Evolutionary conservation across 2,329 filamentous ascomycete genomes (phyloP).

Genomic region (Paecilomyces fulvus): DNA sequence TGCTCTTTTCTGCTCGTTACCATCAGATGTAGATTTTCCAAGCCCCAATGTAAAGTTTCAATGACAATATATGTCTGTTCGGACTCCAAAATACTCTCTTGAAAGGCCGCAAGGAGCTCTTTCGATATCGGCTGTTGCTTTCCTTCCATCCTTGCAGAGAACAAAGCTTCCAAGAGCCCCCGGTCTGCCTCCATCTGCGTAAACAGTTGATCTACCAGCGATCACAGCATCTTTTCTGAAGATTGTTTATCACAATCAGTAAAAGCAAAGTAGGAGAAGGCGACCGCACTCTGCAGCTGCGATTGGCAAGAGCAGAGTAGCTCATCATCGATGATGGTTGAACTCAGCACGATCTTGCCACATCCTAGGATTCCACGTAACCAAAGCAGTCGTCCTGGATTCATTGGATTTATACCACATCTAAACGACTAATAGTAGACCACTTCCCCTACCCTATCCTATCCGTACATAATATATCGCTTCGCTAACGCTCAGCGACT

Average conservation of each 20-base stretch:
- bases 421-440: too few species aligned
- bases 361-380: conserved; percentile 35
- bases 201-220: conserved; percentile 31
- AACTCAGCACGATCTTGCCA: conserved; percentile 36
- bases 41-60: conserved; percentile 2
- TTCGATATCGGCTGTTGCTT: conserved; percentile 14
- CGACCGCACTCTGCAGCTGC: not conserved
- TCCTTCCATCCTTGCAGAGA: conserved; percentile 9
- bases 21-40: conserved; percentile 4
- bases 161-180: too few species aligned
- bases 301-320: conserved; percentile 8
- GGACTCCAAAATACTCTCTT: conserved; percentile 18
- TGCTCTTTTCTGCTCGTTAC: conserved; percentile 8
- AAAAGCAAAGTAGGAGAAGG: conserved; percentile 35
- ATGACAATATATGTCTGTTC: conserved; percentile 8
- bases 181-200: conserved; percentile 1
- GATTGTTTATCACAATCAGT: conserved; percentile 29
- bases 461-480: too few species aligned
- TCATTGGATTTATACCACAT: too few species aligned
- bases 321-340: conserved; percentile 24
- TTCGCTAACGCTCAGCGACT: too few species aligned
- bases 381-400: conserved; percentile 25
- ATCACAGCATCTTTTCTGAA: conserved; percentile 26
- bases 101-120: conserved; percentile 13
- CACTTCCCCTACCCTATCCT: too few species aligned